Evolutionary conservation across 139 green algal genomes (phyloP), one percentile per base, ranked within the genome.

Genomic region (Chlorella sp.): DNA sequence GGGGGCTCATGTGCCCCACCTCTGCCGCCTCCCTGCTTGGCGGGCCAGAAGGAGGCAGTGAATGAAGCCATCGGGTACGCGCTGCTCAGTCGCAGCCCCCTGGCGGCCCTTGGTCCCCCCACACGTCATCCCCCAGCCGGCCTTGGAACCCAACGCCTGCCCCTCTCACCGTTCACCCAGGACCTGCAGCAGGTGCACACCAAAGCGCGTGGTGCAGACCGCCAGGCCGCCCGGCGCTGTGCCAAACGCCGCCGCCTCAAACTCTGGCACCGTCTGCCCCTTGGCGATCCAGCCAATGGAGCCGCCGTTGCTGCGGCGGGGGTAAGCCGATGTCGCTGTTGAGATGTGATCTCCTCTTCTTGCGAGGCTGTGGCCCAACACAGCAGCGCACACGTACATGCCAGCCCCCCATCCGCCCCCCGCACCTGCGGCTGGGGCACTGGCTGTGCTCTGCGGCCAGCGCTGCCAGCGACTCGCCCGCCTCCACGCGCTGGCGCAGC

Each of bases 221-320:
- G 75, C 67, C 36, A 80, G n/a, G 25, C 21, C 26, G 16, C 84
- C 84, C 0, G 73, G 63, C 6, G 51, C 55, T 1, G 63, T 38
- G 25, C 47, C 26, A 55, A 87, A 87, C 23, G 71, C 68, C 16
- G 80, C 86, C 16, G 51, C 55, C 64, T 89, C 86, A 47, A 89
- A 89, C 20, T 76, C 65, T 0, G 81, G 86, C 39, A 89, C 81
- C 51, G 78, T 89, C 73, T 64, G 62, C 3, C 86, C 86, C 13
- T 65, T 67, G 3, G 5, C 32, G 20, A 89, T 67, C 70, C 64
- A 86, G 25, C 86, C 86, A 7, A 89, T 67, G 73, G 76, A 62
- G 26, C 86, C 86, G 30, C 86, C 86, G 41, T 57, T 73, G 36
- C 63, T 57, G 62, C 47, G 26, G 56, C 72, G 23, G 47, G 74